phyloP scores from a whole-genome alignment of 148 eudicot genomes.

The Euryodendron excelsum region DNA sequence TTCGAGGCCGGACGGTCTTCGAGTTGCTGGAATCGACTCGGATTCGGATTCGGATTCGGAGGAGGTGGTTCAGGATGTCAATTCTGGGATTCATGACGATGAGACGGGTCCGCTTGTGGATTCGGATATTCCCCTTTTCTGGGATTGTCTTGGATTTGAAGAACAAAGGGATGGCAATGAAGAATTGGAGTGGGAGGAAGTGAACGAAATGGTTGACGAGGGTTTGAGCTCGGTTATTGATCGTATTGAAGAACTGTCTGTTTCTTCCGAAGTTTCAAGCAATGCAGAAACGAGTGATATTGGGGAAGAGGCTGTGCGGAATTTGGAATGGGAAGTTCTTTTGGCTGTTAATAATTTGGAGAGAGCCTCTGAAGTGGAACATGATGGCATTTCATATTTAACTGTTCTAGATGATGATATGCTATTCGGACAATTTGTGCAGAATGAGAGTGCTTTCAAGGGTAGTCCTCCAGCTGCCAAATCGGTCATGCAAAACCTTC shows the following conservation, averaged over 20 bases:
- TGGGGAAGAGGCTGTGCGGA: conserved; percentile 33
- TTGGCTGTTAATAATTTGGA: conserved; percentile 63
- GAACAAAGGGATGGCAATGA: conserved; percentile 20
- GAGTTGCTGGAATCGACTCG: conserved; percentile 65
- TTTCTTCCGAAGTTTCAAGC: conserved; percentile 39
- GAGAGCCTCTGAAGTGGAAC: conserved; percentile 27
- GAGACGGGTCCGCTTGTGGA: conserved; percentile 27
- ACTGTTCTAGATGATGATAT: conserved; percentile 33
- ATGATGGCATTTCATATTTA: conserved; percentile 19
- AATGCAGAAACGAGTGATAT: conserved; percentile 34
- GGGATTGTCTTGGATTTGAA: conserved; percentile 53
- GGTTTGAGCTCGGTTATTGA: conserved; percentile 40
- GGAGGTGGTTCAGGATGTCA: conserved; percentile 27
- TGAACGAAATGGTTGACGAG: conserved; percentile 34
- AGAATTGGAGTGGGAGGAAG: conserved; percentile 48
- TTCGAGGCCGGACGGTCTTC: conserved; percentile 43
- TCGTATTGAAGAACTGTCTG: conserved; percentile 45
- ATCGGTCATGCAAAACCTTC: conserved; percentile 63
- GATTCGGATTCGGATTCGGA: conserved; percentile 58
- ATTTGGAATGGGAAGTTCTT: conserved; percentile 77
- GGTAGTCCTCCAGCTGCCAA: conserved; percentile 89
- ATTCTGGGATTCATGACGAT: conserved; percentile 20
- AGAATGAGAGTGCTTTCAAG: conserved; percentile 50
- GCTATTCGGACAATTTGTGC: conserved; percentile 57
- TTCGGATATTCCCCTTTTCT: conserved; percentile 46